phyloP scores from a whole-genome alignment of 371 early-diverging fungal genomes.

The Circinella minor region DNA sequence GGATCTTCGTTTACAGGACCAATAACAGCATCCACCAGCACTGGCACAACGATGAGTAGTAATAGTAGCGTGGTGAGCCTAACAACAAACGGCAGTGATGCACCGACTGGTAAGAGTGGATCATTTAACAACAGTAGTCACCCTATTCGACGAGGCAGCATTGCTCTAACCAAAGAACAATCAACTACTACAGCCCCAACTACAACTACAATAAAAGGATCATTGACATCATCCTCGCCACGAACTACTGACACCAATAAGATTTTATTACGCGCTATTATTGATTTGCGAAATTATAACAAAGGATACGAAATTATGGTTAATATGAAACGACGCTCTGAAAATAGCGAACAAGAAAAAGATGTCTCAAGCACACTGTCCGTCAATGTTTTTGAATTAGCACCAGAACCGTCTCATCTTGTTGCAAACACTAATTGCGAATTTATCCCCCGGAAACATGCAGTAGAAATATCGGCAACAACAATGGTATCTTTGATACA shows the following conservation, averaged over 20 bases:
- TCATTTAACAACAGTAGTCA: no score
- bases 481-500: background rate
- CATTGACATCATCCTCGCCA: background rate
- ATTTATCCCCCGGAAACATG: slow-evolving; percentile 16
- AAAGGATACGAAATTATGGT: slow-evolving; percentile 37
- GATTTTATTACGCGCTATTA: slow-evolving; percentile 30
- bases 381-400: slow-evolving; percentile 24
- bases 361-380: slow-evolving; percentile 23
- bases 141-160: background rate
- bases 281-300: slow-evolving; percentile 48
- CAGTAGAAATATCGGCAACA: slow-evolving; percentile 10
- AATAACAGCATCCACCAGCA: background rate
- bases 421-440: slow-evolving; percentile 18
- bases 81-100: background rate
- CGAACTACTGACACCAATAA: slow-evolving; percentile 11
- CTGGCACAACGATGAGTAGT: background rate
- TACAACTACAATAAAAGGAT: background rate
- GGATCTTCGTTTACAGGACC: background rate
- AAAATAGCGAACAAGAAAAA: slow-evolving; percentile 8
- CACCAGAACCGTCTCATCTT: slow-evolving; percentile 31
- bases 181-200: background rate
- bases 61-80: background rate
- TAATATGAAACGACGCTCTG: background rate
- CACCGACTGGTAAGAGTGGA: background rate
- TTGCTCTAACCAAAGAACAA: background rate